A percentile compares a stretch with the other conserved stretches of the same genome.
These are phyloP conservation scores for Eutypa lata DNA, from an alignment of 2,329 filamentous ascomycete genomes.

Conservation along the genomic window DNA sequence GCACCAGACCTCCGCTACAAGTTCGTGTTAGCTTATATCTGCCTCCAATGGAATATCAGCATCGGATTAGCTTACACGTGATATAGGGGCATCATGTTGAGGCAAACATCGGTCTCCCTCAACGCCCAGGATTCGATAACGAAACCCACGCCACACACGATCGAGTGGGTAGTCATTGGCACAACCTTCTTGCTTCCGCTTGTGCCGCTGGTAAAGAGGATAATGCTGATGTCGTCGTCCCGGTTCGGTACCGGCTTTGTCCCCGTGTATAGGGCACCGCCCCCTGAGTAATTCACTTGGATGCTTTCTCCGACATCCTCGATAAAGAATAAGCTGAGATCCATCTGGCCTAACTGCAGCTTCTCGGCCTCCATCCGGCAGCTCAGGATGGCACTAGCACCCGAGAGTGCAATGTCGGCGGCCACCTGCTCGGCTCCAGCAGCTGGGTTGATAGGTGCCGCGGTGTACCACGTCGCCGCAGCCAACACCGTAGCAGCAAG, in stretches of 20 bases:
- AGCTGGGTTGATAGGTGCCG: constrained; percentile 49
- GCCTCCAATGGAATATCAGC: background rate
- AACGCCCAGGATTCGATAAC: constrained; percentile 54
- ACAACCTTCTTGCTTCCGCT: constrained; percentile 58
- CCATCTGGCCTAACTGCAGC: constrained; percentile 33
- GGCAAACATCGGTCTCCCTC: constrained; percentile 42
- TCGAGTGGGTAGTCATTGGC: constrained; percentile 47
- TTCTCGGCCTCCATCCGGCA: constrained; percentile 36
- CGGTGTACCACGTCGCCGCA: constrained; percentile 46
- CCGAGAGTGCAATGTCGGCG: constrained; percentile 45
- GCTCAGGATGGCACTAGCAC: constrained; percentile 44
- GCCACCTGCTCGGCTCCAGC: constrained; percentile 48
- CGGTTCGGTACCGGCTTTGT: constrained; percentile 31
- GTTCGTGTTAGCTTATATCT: constrained; percentile 7
- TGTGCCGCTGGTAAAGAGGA: constrained; percentile 57
- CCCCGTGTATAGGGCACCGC: background rate
- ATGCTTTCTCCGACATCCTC: constrained; percentile 35
- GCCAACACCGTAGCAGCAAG: constrained; percentile 49
- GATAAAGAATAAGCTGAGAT: constrained; percentile 37
- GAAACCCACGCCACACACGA: constrained; percentile 48
- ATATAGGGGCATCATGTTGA: constrained; percentile 60
- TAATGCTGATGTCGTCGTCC: constrained; percentile 45
- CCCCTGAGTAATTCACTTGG: constrained; percentile 14
- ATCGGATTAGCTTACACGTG: constrained; percentile 42
- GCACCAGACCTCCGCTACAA: constrained; percentile 46